These are phyloP conservation scores for Beauveria rudraprayagi DNA, from an alignment of 2,329 filamentous ascomycete species.

Conservation along the genomic window DNA sequence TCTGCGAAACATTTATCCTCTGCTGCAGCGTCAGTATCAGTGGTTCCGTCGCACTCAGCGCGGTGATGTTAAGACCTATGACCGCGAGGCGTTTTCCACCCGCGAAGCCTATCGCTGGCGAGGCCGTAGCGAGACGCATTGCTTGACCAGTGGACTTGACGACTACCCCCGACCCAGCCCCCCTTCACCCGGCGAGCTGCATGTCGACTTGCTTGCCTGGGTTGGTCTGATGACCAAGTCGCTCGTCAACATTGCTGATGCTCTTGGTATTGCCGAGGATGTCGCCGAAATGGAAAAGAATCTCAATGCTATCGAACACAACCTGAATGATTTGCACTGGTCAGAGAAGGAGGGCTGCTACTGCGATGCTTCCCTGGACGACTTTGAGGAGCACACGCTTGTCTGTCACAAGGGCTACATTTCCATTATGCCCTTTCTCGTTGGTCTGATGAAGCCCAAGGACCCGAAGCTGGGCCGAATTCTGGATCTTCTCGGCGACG, in stretches of 20 bases:
- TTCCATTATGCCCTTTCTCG: conserved; percentile 84
- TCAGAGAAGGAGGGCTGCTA: conserved; percentile 70
- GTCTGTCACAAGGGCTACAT: conserved; percentile 98
- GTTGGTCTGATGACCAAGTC: conserved; percentile 91
- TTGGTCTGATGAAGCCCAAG: conserved; percentile 67
- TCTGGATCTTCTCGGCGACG: conserved; percentile 69
- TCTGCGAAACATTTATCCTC: conserved; percentile 71
- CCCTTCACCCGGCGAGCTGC: conserved; percentile 89
- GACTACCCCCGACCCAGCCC: conserved; percentile 93
- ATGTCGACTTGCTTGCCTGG: conserved; percentile 92
- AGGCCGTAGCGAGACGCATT: conserved; percentile 76
- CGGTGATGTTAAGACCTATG: conserved; percentile 85
- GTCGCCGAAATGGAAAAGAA: conserved; percentile 62
- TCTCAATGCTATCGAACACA: conserved; percentile 69
- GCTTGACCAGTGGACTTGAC: conserved; percentile 87
- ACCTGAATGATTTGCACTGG: conserved; percentile 94
- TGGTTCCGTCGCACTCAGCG: conserved; percentile 93
- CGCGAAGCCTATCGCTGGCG: conserved; percentile 95
- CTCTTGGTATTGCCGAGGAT: conserved; percentile 71
- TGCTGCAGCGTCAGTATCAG: conserved; percentile 79
- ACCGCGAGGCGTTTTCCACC: conserved; percentile 77
- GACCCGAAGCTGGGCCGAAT: conserved; percentile 67
- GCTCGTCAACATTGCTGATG: conserved; percentile 70
- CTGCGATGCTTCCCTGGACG: conserved; percentile 92
- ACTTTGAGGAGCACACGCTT: conserved; percentile 80